Evolutionary conservation across 768 basidiomycete species (phyloP).

Genomic region (Dioszegia crocea): DNA sequence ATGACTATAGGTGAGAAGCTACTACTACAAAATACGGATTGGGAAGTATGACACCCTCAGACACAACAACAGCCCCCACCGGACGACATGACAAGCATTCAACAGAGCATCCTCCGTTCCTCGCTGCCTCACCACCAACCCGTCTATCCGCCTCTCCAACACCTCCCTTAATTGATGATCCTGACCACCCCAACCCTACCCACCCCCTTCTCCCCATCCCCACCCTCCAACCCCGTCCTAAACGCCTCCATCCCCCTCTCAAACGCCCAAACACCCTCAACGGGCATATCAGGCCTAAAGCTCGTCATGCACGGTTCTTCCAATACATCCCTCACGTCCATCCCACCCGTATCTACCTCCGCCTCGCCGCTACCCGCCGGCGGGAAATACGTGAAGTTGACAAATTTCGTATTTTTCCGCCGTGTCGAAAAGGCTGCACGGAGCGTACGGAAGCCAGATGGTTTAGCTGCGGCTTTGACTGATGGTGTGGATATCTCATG

Average conservation of each 20-base stretch:
- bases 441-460: constrained; percentile 34
- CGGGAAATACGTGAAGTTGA: constrained; percentile 32
- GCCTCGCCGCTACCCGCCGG: constrained; percentile 40
- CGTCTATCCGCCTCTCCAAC: background rate
- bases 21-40: too few species aligned
- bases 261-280: constrained; percentile 28
- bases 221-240: background rate
- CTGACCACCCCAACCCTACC: constrained; percentile 1
- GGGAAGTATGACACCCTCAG: too few species aligned
- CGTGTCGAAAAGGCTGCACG: constrained; percentile 37
- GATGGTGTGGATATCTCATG: background rate
- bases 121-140: too few species aligned
- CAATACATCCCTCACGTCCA: constrained; percentile 44
- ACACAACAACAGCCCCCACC: too few species aligned
- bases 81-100: too few species aligned
- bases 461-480: constrained; percentile 6
- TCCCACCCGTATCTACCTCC: constrained; percentile 44
- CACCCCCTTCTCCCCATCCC: constrained; percentile 1
- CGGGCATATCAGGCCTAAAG: constrained; percentile 30
- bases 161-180: constrained; percentile 4
- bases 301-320: constrained; percentile 38
- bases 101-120: too few species aligned
- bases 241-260: constrained; percentile 44
- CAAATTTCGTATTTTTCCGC: constrained; percentile 41
- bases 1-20: too few species aligned